Evolutionary conservation across 1,139 yeast species (phyloP).

Genomic region (Taiozyma sp.): DNA sequence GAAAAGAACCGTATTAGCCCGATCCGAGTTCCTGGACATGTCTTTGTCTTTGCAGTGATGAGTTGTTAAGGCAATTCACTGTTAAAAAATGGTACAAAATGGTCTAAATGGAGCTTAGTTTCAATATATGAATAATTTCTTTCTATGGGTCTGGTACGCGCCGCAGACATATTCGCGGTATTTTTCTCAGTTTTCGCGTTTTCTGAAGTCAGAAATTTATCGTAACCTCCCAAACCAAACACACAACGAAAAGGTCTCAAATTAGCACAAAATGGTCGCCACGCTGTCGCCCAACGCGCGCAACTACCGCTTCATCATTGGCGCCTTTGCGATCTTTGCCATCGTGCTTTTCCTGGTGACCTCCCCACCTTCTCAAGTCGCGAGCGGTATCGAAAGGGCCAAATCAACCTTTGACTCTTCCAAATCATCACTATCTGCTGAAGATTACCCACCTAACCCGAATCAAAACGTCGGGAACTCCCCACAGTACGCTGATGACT

Average conservation of each 20-base stretch:
- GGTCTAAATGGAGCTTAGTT: too few species aligned
- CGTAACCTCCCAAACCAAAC: not conserved
- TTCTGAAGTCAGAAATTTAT: not conserved
- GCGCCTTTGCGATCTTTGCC: conserved; percentile 19
- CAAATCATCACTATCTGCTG: conserved; percentile 2
- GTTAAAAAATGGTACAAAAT: too few species aligned
- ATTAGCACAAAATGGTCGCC: conserved; percentile 3
- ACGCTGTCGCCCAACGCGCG: conserved; percentile 15
- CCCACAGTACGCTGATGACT: conserved; percentile 21
- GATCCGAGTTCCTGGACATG: conserved; percentile 76
- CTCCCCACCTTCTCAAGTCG: conserved; percentile 14
- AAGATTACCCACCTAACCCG: conserved; percentile 9
- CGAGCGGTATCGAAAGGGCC: conserved; percentile 17
- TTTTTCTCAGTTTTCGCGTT: not conserved
- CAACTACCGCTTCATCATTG: conserved; percentile 22
- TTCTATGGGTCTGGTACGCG: not conserved
- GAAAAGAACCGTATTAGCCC: conserved; percentile 65
- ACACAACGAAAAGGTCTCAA: not conserved
- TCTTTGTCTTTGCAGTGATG: not conserved
- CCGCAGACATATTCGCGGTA: not conserved
- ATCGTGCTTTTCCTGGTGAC: conserved; percentile 18
- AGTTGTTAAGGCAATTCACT: too few species aligned
- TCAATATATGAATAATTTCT: not conserved
- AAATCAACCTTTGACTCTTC: conserved; percentile 12
- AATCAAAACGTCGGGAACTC: conserved; percentile 9